Conservation (phyloP, 2,329 filamentous ascomycete species). For the Colletotrichum sublineola region DNA sequence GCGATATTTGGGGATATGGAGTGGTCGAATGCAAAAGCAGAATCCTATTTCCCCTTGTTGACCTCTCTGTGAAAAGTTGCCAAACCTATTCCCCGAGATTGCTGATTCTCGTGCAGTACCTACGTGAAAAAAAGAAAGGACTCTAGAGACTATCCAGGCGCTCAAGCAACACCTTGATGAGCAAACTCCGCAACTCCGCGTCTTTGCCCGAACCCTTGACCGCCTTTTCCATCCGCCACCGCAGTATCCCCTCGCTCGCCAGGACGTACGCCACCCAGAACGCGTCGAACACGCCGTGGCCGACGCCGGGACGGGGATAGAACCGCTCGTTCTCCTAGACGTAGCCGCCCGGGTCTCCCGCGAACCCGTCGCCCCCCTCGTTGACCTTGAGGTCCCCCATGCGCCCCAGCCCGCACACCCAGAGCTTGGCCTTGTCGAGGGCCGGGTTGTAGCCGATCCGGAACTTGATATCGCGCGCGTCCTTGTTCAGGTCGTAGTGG, state of each 20-base stretch:
- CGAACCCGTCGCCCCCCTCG: background rate
- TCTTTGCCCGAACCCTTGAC: background rate
- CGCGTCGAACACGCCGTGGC: conserved; percentile 19
- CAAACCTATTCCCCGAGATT: background rate
- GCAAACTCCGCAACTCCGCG: conserved; percentile 4
- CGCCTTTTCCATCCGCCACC: background rate
- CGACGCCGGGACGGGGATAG: conserved; percentile 30
- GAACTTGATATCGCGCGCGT: conserved; percentile 19
- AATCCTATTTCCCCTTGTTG: background rate
- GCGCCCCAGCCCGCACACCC: conserved; percentile 15
- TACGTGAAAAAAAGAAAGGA: background rate
- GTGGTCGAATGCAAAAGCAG: background rate
- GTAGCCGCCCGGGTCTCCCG: background rate
- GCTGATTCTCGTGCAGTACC: background rate
- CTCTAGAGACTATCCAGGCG: background rate
- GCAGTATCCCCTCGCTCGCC: conserved; percentile 12
- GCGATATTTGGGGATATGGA: too few relatives aligned
- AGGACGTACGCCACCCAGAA: conserved; percentile 16
- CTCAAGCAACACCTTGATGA: background rate
- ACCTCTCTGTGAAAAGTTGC: background rate
- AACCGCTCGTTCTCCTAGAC: conserved; percentile 28
- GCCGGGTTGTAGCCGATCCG: conserved; percentile 5
- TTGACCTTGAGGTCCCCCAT: conserved; percentile 10
- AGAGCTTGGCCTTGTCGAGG: conserved; percentile 12
- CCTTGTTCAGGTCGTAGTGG: conserved; percentile 21